phyloP scores from a whole-genome alignment of 2,329 filamentous ascomycete genomes.

The Endocalyx cinctus region DNA sequence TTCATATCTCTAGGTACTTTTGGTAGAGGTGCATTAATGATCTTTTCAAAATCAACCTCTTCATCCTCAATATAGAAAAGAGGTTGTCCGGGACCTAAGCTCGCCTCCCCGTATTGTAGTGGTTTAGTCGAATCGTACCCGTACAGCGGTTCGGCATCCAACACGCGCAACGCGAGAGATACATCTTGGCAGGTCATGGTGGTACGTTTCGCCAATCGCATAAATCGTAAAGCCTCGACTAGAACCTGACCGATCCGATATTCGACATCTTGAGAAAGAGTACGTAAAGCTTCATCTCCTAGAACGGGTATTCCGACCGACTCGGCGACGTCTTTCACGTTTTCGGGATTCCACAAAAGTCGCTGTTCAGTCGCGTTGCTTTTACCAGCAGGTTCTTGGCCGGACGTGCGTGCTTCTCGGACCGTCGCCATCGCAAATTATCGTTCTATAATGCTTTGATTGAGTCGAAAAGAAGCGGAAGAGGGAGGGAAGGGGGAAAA shows the following conservation, averaged over 20 bases:
- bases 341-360: conserved; percentile 91
- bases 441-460: too few relatives aligned
- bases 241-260: conserved; percentile 92
- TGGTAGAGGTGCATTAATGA: conserved; percentile 92
- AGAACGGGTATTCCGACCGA: conserved; percentile 83
- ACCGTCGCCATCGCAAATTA: too few relatives aligned
- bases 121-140: conserved; percentile 92
- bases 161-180: conserved; percentile 73
- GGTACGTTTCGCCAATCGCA: conserved; percentile 86
- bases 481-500: too few relatives aligned
- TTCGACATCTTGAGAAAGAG: conserved; percentile 89
- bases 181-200: conserved; percentile 86
- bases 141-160: conserved; percentile 93
- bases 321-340: conserved; percentile 92
- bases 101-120: conserved; percentile 88
- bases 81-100: conserved; percentile 86
- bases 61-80: conserved; percentile 98
- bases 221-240: conserved; percentile 90
- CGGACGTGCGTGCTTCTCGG: too few relatives aligned
- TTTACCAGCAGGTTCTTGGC: conserved; percentile 18
- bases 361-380: conserved; percentile 16
- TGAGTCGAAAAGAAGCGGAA: too few relatives aligned
- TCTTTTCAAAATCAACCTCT: conserved; percentile 97
- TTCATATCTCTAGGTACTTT: conserved; percentile 91
- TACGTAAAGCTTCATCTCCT: conserved; percentile 79